Evolutionary conservation across 1,284 basidiomycete genomes (phyloP).

Genomic region (Puccinia polysora): DNA sequence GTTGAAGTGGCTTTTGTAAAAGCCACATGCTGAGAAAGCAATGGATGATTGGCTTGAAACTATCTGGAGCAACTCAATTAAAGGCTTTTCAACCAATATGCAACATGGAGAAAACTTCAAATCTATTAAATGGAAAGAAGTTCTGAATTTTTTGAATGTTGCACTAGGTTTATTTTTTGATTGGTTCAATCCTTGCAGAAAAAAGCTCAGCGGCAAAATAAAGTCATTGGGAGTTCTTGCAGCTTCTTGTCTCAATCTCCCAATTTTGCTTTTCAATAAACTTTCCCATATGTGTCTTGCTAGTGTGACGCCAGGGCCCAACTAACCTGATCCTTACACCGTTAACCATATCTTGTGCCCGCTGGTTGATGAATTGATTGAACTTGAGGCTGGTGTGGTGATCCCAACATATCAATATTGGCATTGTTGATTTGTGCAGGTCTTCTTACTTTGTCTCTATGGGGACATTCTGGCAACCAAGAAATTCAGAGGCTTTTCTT

Average conservation of each 20-base stretch:
- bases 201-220: neutral
- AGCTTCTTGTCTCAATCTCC: conserved; percentile 22
- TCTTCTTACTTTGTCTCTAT: too few species aligned
- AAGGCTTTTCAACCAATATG: neutral
- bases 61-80: too few species aligned
- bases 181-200: conserved; percentile 31
- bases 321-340: conserved; percentile 6
- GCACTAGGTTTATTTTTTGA: conserved; percentile 17
- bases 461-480: too few species aligned
- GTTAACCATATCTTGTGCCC: conserved; percentile 14
- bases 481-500: too few species aligned
- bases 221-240: conserved; percentile 14
- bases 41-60: conserved; percentile 8
- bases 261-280: neutral
- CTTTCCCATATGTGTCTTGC: conserved; percentile 1
- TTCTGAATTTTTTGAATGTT: neutral
- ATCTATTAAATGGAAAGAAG: neutral
- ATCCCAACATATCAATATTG: neutral
- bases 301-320: conserved; percentile 9
- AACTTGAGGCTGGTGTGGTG: neutral
- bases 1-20: too few species aligned
- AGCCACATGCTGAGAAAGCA: neutral
- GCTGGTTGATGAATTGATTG: conserved; percentile 26
- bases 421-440: too few species aligned
- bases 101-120: neutral